Base-by-base conservation (phyloP, 2,329 filamentous ascomycete genomes). In the Hortaea werneckii region DNA sequence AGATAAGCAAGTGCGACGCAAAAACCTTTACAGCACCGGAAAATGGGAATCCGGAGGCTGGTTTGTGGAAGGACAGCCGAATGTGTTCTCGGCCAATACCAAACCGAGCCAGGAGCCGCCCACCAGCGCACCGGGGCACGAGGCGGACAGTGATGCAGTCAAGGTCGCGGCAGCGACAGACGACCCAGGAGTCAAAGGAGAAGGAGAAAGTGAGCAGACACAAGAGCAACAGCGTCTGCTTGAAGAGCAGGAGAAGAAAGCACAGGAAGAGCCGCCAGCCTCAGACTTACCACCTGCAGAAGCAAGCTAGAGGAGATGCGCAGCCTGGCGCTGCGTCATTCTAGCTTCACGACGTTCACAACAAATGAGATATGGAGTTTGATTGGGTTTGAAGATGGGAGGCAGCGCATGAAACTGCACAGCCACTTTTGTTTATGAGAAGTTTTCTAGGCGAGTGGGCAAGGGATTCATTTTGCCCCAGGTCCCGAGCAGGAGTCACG, bases 1-100 rank as follows among this genome's bases (percentile, higher is more conserved):
- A 2, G 75, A 85, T 40, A 67, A 75, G 0, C 66, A 75, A 0
- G 67, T 74, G 0, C 74, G 86, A 12, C 65, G 75, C 12, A 64
- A 71, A n/a, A 82, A 79, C 54, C 60, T 88, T 0, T 94, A 94
- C 58, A 65, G 72, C 39, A 70, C 78, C 2, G 87, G 87, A 0
- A 64, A 80, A 40, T 95, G 87, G 88, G 87, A 94, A 55, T 69
- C 72, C n/a, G 88, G 88, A 4, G 88, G 88, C 1, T 95, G 87
- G 87, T 92, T 94, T 52, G 63, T 69, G 11, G 54, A 60, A n/a
- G 59, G 58, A 4, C 59, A 67, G 45, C 58, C 64, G 44, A 62
- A 64, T 45, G 54, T 65, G 1, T 63, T 63, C 3, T 60, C 63
- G 6, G 67, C 63, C 1, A 48, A 62, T 5, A 72, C 70, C 0